phyloP scores from a whole-genome alignment of 257 asterid genomes.

The Cordia subcordata region DNA sequence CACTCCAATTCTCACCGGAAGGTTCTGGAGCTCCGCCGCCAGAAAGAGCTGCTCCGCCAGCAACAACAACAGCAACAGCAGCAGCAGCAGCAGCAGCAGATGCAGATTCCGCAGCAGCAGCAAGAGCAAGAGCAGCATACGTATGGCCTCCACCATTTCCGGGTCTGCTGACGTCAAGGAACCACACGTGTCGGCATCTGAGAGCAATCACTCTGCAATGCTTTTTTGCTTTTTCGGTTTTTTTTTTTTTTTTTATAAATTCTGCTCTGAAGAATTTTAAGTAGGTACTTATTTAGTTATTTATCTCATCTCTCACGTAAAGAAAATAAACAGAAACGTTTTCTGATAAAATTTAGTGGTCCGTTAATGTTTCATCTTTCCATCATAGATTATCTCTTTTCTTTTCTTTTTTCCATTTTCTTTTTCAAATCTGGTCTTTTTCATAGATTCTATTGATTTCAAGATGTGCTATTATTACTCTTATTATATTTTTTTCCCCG shows the following conservation, averaged over 20 bases:
- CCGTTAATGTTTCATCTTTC: too few species aligned
- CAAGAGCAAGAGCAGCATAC: conserved; percentile 35
- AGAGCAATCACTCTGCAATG: neutral
- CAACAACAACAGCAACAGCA: conserved; percentile 30
- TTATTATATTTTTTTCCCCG: too few species aligned
- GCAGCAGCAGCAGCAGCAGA: conserved; percentile 36
- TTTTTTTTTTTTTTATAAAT: too few species aligned
- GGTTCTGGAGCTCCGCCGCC: conserved; percentile 68
- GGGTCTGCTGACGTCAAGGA: conserved; percentile 40
- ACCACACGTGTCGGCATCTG: neutral
- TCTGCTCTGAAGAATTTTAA: neutral
- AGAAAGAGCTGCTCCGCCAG: conserved; percentile 50
- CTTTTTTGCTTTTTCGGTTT: neutral
- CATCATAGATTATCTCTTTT: too few species aligned
- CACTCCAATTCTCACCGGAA: conserved; percentile 85
- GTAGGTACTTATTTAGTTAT: neutral
- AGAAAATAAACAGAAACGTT: neutral
- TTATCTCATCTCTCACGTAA: neutral
- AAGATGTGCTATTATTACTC: too few species aligned
- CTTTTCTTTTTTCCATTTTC: too few species aligned
- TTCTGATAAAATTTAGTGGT: too few species aligned
- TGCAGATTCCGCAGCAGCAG: conserved; percentile 27
- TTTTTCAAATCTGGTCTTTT: too few species aligned
- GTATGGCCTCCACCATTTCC: conserved; percentile 37
- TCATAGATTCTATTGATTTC: too few species aligned